Evolutionary conservation across 495 filamentous ascomycete genomes (phyloP), one percentile per base, ranked within the genome.

Genomic region (Podospora appendiculata): DNA sequence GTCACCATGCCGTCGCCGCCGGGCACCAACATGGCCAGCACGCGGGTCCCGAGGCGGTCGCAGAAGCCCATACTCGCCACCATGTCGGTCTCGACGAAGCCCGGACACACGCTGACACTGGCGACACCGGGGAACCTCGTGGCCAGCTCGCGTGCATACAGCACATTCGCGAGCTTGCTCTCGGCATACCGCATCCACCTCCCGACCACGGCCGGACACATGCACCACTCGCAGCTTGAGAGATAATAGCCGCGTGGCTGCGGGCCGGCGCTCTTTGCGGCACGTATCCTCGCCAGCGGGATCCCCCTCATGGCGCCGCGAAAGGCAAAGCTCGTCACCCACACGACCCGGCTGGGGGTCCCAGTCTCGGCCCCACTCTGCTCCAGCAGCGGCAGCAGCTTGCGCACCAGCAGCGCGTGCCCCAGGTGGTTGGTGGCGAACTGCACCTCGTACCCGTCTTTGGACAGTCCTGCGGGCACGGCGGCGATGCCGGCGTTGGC

Each of bases 371-470:
- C 62, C 64, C 63, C 6, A 59, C 55, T 59, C 40, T 49, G 48
- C n/a, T 73, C 62, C 42, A 89, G 67, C 1, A 72, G 76, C 2
- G 84, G 75, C 8, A 87, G 71, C 6, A 89, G 72, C 17, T 85
- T 68, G 44, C 75, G 70, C 4, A 79, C 82, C 19, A 90, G 68
- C 13, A 88, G 74, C 45, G 79, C 80, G 55, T 86, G 84, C 4
- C 78, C 81, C 43, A 89, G 64, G 59, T 89, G 79, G 59, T 89
- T 90, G 3, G 79, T 81, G 11, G 78, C 83, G 52, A 88, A 79
- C 48, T 86, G 81, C 33, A 81, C 76, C 58, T 89, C 84, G 59
- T 80, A 83, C 8, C 85, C 83, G 18, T 88, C 81, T 13, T 73
- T 63, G 6, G 84, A 85, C 1, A 68, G 58, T 0, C 64, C 61